These are phyloP conservation scores for Kluyveromyces marxianus DNA, from an alignment of 1,139 yeast species.

Conservation along the genomic window DNA sequence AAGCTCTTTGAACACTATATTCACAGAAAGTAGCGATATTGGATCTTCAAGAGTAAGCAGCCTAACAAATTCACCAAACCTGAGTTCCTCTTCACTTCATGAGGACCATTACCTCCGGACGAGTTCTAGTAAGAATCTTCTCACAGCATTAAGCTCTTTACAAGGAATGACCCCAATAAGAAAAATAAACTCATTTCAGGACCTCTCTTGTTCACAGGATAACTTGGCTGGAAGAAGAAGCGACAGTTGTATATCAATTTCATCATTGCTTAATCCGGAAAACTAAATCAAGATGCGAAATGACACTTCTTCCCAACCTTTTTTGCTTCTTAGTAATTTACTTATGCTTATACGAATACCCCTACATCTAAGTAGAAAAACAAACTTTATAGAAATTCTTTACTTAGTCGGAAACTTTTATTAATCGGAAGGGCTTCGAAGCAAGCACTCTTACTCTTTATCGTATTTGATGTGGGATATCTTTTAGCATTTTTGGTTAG, in stretches of 20 bases:
- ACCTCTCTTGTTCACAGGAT: not conserved
- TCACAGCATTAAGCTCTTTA: constrained; percentile 13
- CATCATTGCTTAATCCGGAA: not conserved
- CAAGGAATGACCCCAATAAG: constrained; percentile 14
- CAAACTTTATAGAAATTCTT: no score
- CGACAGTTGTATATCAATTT: not conserved
- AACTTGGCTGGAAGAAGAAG: not conserved
- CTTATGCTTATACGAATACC: not conserved
- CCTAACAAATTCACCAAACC: constrained; percentile 2
- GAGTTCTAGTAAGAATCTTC: constrained; percentile 10
- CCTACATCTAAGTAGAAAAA: not conserved
- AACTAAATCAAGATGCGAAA: not conserved
- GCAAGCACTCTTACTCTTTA: no score
- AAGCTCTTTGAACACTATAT: constrained; percentile 1
- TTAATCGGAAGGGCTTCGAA: no score
- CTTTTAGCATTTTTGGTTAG: no score
- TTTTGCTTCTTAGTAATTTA: no score
- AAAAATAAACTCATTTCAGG: not conserved
- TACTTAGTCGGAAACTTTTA: no score
- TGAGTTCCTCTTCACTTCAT: constrained; percentile 1
- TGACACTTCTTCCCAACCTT: no score
- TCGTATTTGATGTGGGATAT: no score
- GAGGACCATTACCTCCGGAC: not conserved
- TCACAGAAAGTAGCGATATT: constrained; percentile 1
- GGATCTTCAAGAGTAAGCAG: constrained; percentile 1